These are phyloP conservation scores for Warburgia ugandensis DNA, from an alignment of 164 flowering plant species.

Conservation along the genomic window DNA sequence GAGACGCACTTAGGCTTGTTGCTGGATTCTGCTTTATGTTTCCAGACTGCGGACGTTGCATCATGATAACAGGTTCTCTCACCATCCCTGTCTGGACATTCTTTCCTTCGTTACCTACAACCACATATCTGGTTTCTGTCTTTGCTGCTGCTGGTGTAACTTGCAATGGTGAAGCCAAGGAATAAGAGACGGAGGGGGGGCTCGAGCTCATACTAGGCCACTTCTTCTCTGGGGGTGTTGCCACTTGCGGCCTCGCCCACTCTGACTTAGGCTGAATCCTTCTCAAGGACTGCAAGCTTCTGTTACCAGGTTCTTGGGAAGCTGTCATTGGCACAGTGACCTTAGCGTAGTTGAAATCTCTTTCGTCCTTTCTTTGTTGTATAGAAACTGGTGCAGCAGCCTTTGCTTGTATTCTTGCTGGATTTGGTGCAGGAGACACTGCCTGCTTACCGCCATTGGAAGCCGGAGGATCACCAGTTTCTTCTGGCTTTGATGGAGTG, in stretches of 20 bases:
- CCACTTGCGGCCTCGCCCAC: slow-evolving; percentile 24
- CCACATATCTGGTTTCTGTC: slow-evolving; percentile 29
- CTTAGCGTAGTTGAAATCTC: slow-evolving; percentile 61
- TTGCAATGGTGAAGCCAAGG: slow-evolving; percentile 37
- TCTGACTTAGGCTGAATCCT: slow-evolving; percentile 31
- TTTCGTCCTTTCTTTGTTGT: slow-evolving; percentile 53
- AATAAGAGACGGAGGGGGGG: slow-evolving; percentile 29
- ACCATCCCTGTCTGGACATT: slow-evolving; percentile 29
- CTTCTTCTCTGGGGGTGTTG: slow-evolving; percentile 36
- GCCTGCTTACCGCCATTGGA: slow-evolving; percentile 19
- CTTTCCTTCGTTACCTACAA: slow-evolving; percentile 41
- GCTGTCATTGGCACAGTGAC: slow-evolving; percentile 17
- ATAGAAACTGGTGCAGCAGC: slow-evolving; percentile 18
- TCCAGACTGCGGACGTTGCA: slow-evolving; percentile 63
- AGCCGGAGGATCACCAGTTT: slow-evolving; percentile 36
- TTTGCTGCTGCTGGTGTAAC: slow-evolving; percentile 32
- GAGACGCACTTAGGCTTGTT: slow-evolving; percentile 30
- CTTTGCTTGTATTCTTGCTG: slow-evolving; percentile 30
- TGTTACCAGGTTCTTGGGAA: slow-evolving; percentile 28
- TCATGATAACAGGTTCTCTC: slow-evolving; percentile 69
- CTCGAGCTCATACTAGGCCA: slow-evolving; percentile 37
- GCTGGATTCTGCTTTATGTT: slow-evolving; percentile 27
- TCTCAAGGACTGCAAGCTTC: slow-evolving; percentile 33
- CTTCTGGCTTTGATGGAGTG: slow-evolving; percentile 48
- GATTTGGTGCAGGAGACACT: slow-evolving; percentile 16